Evolutionary conservation across 2,329 filamentous ascomycete genomes (phyloP), one percentile per base, ranked within the genome.

Genomic region (Diaporthe batatas): DNA sequence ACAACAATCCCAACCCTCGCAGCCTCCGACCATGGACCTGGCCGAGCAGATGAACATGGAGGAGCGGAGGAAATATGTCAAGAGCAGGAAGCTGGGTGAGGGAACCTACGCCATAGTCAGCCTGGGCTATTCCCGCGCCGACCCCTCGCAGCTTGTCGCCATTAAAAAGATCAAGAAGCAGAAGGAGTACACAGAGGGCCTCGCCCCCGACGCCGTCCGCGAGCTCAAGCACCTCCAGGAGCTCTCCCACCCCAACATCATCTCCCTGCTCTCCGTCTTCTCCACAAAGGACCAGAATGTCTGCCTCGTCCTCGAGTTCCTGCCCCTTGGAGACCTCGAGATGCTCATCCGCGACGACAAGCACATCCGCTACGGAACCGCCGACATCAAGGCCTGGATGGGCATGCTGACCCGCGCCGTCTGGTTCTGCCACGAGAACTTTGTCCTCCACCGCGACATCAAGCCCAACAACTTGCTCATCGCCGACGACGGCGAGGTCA

Each of bases 381-480:
- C 94, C 23, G 96, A 99, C 82, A 95, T 98, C 82, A 99, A 99
- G 82, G 93, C 95, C 21, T 99, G 96, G 96, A 97, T 98, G 92
- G 94, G 93, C 75, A 98, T 98, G 96, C 89, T 98, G n/a, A 90
- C 90, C 36, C 91, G 96, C 54, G 96, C 93, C 34, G 91, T 98
- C 36, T 97, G 94, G 92, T 99, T 97, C 86, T 98, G 96, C 83
- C 96, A 99, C 83, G 94, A 95, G 80, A 97, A 96, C 82, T 96
- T 93, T 78, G 90, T 99, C 23, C 88, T 99, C 39, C 96, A 99
- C 84, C 94, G 96, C 78, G 96, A 99, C 86, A 98, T 99, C 86
- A 99, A 99, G 84, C 96, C 96, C 62, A 98, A 98, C 89, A 99
- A 99, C 85, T 86, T 98, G 83, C 88, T 99, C 73, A 97, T 99